phyloP scores from a whole-genome alignment of 2,329 filamentous ascomycete species.

The Colletotrichum viniferum region DNA sequence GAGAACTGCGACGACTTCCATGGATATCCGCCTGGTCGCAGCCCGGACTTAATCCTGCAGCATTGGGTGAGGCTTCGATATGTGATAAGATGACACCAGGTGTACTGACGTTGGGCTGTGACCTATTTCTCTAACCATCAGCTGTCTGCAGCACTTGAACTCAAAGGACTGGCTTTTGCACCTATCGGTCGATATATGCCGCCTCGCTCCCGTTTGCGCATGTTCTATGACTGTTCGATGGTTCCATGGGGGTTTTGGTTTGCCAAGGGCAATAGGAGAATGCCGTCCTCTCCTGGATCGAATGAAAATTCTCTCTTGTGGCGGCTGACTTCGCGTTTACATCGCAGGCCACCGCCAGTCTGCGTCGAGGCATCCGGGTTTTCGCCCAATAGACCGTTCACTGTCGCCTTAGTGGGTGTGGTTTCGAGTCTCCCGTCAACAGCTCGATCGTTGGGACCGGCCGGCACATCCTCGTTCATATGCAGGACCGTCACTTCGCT shows the following conservation, averaged over 20 bases:
- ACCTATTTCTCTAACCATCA: not conserved
- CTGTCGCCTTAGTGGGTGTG: not conserved
- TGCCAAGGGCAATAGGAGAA: not conserved
- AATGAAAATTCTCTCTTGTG: slow-evolving; percentile 32
- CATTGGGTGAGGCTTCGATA: not conserved
- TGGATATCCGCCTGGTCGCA: not conserved
- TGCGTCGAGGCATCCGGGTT: not conserved
- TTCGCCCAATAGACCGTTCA: not conserved
- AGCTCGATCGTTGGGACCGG: not conserved
- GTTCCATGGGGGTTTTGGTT: not conserved
- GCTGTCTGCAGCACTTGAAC: not conserved
- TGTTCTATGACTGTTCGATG: not conserved
- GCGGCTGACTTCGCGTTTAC: not conserved
- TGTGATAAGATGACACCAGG: not conserved
- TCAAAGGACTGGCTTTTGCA: not conserved
- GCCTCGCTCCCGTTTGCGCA: not conserved
- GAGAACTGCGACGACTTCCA: not conserved
- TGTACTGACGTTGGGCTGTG: not conserved
- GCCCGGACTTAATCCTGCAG: not conserved
- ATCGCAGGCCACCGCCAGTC: not conserved
- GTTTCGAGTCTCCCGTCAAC: not conserved
- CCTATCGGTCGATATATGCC: not conserved
- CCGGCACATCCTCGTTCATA: not conserved
- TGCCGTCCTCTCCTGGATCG: slow-evolving; percentile 28
- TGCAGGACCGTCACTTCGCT: not conserved